Conservation (phyloP, 768 basidiomycete species). For the Macrolepiota fuliginosa region DNA sequence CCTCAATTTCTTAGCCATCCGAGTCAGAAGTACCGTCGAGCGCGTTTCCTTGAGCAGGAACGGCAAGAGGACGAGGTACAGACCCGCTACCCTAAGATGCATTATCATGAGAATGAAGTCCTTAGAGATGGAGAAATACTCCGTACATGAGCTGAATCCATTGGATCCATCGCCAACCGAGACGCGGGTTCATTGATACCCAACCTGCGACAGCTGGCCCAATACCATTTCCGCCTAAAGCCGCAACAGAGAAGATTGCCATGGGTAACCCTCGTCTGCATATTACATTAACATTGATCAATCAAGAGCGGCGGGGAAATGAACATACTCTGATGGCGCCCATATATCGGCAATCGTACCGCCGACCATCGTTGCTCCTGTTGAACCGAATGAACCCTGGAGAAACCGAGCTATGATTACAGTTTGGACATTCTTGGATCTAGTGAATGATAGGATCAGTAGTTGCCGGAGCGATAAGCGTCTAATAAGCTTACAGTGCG, state of each 20-base stretch:
- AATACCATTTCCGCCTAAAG: constrained; percentile 24
- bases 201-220: constrained; percentile 27
- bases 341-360: constrained; percentile 77
- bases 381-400: constrained; percentile 65
- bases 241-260: constrained; percentile 65
- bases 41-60: constrained; percentile 71
- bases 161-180: constrained; percentile 31
- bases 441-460: constrained; percentile 7
- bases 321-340: constrained; percentile 52
- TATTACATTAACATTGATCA: not conserved
- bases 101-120: not conserved
- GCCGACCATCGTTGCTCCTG: constrained; percentile 70
- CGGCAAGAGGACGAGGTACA: constrained; percentile 47
- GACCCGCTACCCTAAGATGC: constrained; percentile 43
- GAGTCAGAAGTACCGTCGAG: constrained; percentile 63
- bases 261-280: constrained; percentile 74
- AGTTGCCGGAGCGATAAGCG: not conserved
- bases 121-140: not conserved
- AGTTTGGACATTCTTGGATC: constrained; percentile 52
- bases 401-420: constrained; percentile 66
- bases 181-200: constrained; percentile 25
- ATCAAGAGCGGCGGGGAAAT: not conserved
- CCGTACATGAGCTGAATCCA: constrained; percentile 29
- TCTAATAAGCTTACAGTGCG: constrained; percentile 31
- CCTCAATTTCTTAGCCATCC: constrained; percentile 59